Base-by-base conservation (phyloP, 805 yeast genomes). In the Candida ficus region DNA sequence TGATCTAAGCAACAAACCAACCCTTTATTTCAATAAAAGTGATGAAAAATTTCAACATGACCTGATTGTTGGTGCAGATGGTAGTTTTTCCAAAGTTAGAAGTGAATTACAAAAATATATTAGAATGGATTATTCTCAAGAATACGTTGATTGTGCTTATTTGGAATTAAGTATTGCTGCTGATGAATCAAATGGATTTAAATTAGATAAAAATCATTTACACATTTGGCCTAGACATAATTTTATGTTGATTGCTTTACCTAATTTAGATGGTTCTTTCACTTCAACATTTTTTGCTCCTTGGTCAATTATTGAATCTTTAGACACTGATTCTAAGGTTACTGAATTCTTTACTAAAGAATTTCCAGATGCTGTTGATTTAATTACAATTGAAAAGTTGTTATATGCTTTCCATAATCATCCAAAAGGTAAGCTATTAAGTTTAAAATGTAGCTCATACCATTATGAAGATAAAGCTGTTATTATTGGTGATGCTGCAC, bases 211-310 rank as follows among this genome's bases (percentile, higher is more conserved):
- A 7, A 78, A 86, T 61, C 88, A 86, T 57, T 69, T 90, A 38
- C 97, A 90, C 54, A 86, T 90, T 34, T 90, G 97, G 97, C 97
- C 97, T 4, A 68, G 96, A 34, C 76, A 80, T 43, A 71, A 84
- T 39, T 86, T 69, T 57, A 90, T 90, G 97, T 71, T 90, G 50
- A 90, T 90, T 53, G 96, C 96, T 1, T 69, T 90, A 43, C 85
- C 97, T 9, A 90, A 90, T 50, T 60, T 64, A 19, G 95, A 86
- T 57, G 93, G 91, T 0, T 80, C 95, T 6, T 90, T 89, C 61
- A 90, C 96, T 0, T 81, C 87, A 2, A 90, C 97, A 0, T 80
- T 89, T 49, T 90, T 90, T 66, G 88, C 87, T 10, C 87, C 96
- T 2, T 81, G 88, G 81, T 54, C 63, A 5, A 54, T 83, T 14